phyloP scores from a whole-genome alignment of 768 basidiomycete species.

The Royoungia palumana region DNA sequence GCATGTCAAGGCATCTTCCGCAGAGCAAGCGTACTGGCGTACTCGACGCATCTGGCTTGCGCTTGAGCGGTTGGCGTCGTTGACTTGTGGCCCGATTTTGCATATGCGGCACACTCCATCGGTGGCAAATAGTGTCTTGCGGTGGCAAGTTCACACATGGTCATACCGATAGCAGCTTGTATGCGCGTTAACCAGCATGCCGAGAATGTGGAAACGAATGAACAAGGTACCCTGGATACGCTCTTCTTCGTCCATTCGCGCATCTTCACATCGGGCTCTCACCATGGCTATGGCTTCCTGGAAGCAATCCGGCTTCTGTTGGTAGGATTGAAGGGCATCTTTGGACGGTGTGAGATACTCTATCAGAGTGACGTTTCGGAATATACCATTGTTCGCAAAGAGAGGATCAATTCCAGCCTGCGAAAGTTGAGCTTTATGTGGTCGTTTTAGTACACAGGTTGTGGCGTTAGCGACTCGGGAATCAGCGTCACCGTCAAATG shows the following conservation, averaged over 20 bases:
- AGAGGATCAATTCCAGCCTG: constrained; percentile 18
- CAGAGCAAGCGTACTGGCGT: constrained; percentile 11
- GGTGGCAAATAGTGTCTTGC: constrained; percentile 66
- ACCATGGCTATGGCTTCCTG: constrained; percentile 48
- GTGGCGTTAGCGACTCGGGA: constrained; percentile 1
- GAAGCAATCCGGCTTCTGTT: constrained; percentile 61
- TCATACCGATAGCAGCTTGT: constrained; percentile 73
- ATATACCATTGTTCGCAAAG: constrained; percentile 16
- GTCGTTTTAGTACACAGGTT: constrained; percentile 9
- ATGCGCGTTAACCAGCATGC: constrained; percentile 17
- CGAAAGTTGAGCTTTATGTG: constrained; percentile 17
- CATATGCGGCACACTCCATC: constrained; percentile 50
- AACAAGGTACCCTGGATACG: constrained; percentile 51
- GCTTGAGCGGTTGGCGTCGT: constrained; percentile 11
- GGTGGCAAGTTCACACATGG: constrained; percentile 75
- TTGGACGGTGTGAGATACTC: constrained; percentile 9
- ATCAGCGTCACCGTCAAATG: constrained; percentile 21
- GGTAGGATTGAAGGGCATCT: constrained; percentile 44
- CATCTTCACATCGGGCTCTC: constrained; percentile 48
- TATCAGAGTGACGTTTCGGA: constrained; percentile 3
- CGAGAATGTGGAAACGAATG: background rate
- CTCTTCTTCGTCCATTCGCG: constrained; percentile 58
- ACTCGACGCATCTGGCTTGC: constrained; percentile 55
- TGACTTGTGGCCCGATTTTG: constrained; percentile 1
- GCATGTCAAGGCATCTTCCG: constrained; percentile 3